These are phyloP conservation scores for Turritis glabra DNA, from an alignment of 345 rosid species.

Conservation along the genomic window DNA sequence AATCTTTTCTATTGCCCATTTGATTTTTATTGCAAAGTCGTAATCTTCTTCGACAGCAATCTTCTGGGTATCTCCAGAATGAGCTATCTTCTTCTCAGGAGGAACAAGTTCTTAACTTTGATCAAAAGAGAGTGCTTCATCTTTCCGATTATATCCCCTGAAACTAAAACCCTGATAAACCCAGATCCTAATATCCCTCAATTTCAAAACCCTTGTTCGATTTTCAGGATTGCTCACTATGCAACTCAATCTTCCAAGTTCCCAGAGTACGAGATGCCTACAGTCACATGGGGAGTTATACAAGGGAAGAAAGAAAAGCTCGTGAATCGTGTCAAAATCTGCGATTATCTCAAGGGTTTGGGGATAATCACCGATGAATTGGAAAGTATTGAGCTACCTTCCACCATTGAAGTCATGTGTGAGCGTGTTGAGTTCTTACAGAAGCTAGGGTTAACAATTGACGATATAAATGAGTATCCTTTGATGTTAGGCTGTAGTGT, in stretches of 20 bases:
- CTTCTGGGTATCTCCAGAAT: constrained; percentile 33
- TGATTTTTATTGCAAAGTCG: constrained; percentile 1
- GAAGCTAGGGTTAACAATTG: constrained; percentile 72
- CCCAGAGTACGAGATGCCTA: constrained; percentile 92
- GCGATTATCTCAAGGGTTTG: constrained; percentile 76
- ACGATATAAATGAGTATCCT: constrained; percentile 86
- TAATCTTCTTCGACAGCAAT: not conserved
- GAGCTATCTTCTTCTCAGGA: constrained; percentile 39
- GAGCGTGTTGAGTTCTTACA: constrained; percentile 85
- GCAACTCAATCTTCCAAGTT: constrained; percentile 70
- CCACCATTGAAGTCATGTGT: constrained; percentile 87
- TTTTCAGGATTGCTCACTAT: constrained; percentile 35
- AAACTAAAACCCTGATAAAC: constrained; percentile 38
- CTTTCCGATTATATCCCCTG: not conserved
- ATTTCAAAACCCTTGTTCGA: constrained; percentile 29
- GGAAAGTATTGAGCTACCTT: constrained; percentile 75
- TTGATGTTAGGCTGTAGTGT: constrained; percentile 82
- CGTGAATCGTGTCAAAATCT: constrained; percentile 85
- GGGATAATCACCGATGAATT: constrained; percentile 92
- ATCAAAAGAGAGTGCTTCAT: constrained; percentile 22
- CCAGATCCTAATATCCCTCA: constrained; percentile 20
- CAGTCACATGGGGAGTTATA: constrained; percentile 92
- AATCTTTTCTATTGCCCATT: not conserved
- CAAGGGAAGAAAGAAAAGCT: constrained; percentile 88
- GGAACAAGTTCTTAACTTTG: constrained; percentile 38